These are phyloP conservation scores for Agrocybe pediades DNA, from an alignment of 768 basidiomycete species.

Conservation along the genomic window DNA sequence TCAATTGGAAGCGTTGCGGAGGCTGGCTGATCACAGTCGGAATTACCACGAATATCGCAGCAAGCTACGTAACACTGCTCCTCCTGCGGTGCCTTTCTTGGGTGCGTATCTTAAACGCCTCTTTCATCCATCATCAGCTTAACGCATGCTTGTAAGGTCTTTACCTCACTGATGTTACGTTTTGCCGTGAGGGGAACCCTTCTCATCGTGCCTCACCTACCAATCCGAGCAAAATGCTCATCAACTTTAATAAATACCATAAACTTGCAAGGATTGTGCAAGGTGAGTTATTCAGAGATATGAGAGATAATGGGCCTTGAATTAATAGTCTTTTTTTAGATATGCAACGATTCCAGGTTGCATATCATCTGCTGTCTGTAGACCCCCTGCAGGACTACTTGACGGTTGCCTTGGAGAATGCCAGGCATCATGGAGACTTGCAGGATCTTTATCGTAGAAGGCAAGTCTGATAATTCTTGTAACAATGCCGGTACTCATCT, in stretches of 20 bases:
- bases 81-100: slow-evolving; percentile 94
- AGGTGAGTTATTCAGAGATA: slow-evolving; percentile 40
- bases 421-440: slow-evolving; percentile 77
- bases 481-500: slow-evolving; percentile 7
- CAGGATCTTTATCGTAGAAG: slow-evolving; percentile 87
- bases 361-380: slow-evolving; percentile 86
- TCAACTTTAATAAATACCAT: slow-evolving; percentile 97
- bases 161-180: slow-evolving; percentile 91
- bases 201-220: slow-evolving; percentile 79
- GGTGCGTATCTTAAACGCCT: slow-evolving; percentile 46
- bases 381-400: slow-evolving; percentile 87
- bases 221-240: slow-evolving; percentile 72
- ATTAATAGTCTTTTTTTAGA: slow-evolving; percentile 41
- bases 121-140: background rate
- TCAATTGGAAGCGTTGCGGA: slow-evolving; percentile 77
- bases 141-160: slow-evolving; percentile 50
- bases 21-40: slow-evolving; percentile 87
- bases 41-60: slow-evolving; percentile 92
- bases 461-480: slow-evolving; percentile 38
- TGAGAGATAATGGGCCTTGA: background rate
- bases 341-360: slow-evolving; percentile 90
- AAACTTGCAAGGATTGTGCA: slow-evolving; percentile 86
- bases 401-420: slow-evolving; percentile 70
- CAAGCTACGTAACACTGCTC: slow-evolving; percentile 81
- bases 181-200: slow-evolving; percentile 94